These are phyloP conservation scores for Hamigera avellanea DNA, from an alignment of 495 filamentous ascomycete species.

Conservation along the genomic window DNA sequence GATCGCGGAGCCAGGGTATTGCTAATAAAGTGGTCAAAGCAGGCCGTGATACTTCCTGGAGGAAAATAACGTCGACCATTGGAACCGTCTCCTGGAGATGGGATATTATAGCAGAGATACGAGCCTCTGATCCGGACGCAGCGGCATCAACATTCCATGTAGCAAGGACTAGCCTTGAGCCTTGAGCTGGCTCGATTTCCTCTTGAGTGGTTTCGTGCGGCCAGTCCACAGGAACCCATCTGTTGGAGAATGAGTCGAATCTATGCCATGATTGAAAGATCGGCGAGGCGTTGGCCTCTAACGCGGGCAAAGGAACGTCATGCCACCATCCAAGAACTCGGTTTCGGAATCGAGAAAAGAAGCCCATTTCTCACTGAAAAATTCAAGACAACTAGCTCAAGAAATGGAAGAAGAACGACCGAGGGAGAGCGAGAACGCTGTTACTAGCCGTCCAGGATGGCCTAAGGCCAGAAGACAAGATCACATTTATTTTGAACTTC, in stretches of 20 bases:
- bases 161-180: slow-evolving; percentile 3
- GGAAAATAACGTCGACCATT: slow-evolving; percentile 7
- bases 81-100: slow-evolving; percentile 1
- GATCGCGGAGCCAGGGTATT: slow-evolving; percentile 7
- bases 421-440: too few relatives aligned
- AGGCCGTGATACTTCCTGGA: slow-evolving; percentile 13
- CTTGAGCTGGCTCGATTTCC: neutral
- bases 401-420: too few relatives aligned
- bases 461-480: too few relatives aligned
- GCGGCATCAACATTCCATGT: slow-evolving; percentile 12
- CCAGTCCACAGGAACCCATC: slow-evolving; percentile 2
- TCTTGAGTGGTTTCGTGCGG: neutral
- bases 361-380: slow-evolving; percentile 2
- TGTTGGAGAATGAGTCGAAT: slow-evolving; percentile 3
- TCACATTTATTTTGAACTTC: too few relatives aligned
- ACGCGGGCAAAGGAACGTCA: slow-evolving; percentile 1
- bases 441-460: too few relatives aligned
- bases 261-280: slow-evolving; percentile 7
- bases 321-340: slow-evolving; percentile 1
- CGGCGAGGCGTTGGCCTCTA: neutral
- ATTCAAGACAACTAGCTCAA: too few relatives aligned
- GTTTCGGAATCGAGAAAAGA: slow-evolving; percentile 1
- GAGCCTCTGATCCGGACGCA: neutral
- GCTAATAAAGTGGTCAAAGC: slow-evolving; percentile 2
- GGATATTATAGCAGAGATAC: slow-evolving; percentile 7